Evolutionary conservation across 495 filamentous ascomycete genomes (phyloP), one percentile per base, ranked within the genome.

Genomic region (Diplogelasinospora grovesii): DNA sequence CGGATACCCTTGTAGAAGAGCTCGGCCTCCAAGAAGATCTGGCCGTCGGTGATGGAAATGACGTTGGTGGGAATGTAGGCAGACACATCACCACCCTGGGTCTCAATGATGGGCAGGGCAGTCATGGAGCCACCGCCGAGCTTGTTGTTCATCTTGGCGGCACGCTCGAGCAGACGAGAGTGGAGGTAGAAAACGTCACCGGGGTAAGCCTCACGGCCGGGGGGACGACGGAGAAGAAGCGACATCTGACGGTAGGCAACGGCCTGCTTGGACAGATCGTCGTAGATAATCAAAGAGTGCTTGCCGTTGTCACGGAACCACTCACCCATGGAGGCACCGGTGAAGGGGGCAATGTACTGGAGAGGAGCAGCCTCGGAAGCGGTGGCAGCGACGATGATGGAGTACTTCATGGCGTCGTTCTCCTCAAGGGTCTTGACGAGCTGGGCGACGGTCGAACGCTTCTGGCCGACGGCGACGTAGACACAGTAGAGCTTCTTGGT

Each of bases 1-100:
- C 92, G 93, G 72, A 98, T 72, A 95, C 92, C 92, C 85, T 98
- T 98, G 83, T 98, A 98, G 86, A 98, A 98, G 48, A 98, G 79
- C 67, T 98, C 92, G 53, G 93, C 65, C 75, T 98, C 92, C 80
- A 98, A 81, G 86, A 98, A 98, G 71, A 98, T 98, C 76, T 98
- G 92, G 43, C 92, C 92, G 59, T 98, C 92, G 50, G 92, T 98
- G 61, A 98, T 98, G 64, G 93, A 97, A 80, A 98, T 98, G 76
- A 98, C 92, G 77, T 98, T 98, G 75, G 92, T 98, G 62, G 92
- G 92, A 78, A 98, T 98, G 73, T 97, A 98, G 54, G 92, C 92
- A 58, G 93, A 97, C 69, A 98, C 92, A 72, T 98, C 92, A 85
- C 92, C 92, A 83, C 92, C 92, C 78, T 97, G 93, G 68, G 92